These are phyloP conservation scores for Tagetes erecta DNA, from an alignment of 129 eudicot genomes.

Conservation along the genomic window DNA sequence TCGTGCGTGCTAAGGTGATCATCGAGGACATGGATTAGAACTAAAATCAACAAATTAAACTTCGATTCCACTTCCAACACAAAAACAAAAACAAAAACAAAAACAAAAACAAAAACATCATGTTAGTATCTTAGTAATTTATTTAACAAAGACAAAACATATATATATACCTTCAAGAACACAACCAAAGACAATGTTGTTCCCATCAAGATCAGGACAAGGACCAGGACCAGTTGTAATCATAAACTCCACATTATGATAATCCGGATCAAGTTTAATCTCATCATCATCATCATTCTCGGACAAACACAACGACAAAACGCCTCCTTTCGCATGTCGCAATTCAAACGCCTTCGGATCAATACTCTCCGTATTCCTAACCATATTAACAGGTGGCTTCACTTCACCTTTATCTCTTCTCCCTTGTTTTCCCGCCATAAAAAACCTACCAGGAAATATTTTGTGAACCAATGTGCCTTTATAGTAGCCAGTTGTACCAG, in stretches of 20 bases:
- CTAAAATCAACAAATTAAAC: not conserved
- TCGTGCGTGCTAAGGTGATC: too few species aligned
- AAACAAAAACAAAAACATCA: too few species aligned
- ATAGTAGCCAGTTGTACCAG: constrained; percentile 55
- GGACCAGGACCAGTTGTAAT: constrained; percentile 98
- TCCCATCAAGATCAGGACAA: constrained; percentile 83
- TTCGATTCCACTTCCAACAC: not conserved
- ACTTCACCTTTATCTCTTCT: constrained; percentile 80
- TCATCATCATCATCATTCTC: constrained; percentile 95
- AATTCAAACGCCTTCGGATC: constrained; percentile 65
- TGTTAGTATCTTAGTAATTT: too few species aligned
- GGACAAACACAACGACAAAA: constrained; percentile 71
- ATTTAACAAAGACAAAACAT: too few species aligned
- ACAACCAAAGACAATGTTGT: constrained; percentile 82
- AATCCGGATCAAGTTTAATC: constrained; percentile 61
- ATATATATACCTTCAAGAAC: constrained; percentile 99
- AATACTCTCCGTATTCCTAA: constrained; percentile 62
- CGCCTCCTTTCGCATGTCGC: constrained; percentile 65
- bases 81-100: not conserved
- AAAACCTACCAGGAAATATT: constrained; percentile 72
- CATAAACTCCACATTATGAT: constrained; percentile 93
- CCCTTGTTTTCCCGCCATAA: constrained; percentile 85
- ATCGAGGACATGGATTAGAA: not conserved
- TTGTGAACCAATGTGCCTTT: constrained; percentile 82
- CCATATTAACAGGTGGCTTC: constrained; percentile 54